Evolutionary conservation across 2,329 filamentous ascomycete species (phyloP).

Genomic region (Fusarium protoensiforme): DNA sequence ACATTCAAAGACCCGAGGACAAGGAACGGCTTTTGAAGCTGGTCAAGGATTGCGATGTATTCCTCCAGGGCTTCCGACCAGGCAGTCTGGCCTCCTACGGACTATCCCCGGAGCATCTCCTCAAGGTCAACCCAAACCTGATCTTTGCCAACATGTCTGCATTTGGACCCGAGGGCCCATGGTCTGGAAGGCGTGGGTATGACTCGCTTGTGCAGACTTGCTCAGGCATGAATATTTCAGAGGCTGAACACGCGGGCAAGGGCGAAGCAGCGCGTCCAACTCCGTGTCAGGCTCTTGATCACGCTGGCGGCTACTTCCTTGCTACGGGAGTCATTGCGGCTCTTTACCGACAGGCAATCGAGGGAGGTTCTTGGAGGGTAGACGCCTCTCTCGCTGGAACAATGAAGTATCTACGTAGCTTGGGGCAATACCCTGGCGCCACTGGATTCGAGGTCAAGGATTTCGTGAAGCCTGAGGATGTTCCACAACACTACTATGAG

Average conservation of each 20-base stretch:
- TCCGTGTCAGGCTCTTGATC: slow-evolving; percentile 68
- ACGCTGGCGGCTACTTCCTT: slow-evolving; percentile 65
- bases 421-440: slow-evolving; percentile 60
- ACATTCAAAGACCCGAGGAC: slow-evolving; percentile 64
- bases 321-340: slow-evolving; percentile 64
- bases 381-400: slow-evolving; percentile 65
- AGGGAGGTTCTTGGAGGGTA: slow-evolving; percentile 61
- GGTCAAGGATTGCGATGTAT: slow-evolving; percentile 68
- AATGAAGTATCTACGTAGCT: slow-evolving; percentile 65
- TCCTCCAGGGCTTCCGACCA: slow-evolving; percentile 74
- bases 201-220: slow-evolving; percentile 65
- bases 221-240: slow-evolving; percentile 65
- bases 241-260: slow-evolving; percentile 57
- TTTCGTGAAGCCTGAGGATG: slow-evolving; percentile 43
- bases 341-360: slow-evolving; percentile 56
- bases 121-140: slow-evolving; percentile 54
- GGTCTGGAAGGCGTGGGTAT: slow-evolving; percentile 59
- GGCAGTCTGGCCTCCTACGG: slow-evolving; percentile 59
- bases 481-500: slow-evolving; percentile 54
- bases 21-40: slow-evolving; percentile 65
- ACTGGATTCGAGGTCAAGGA: slow-evolving; percentile 55
- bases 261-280: slow-evolving; percentile 54
- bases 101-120: slow-evolving; percentile 49
- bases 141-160: slow-evolving; percentile 64
- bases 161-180: slow-evolving; percentile 58